Conservation (phyloP, 176 grass and related monocot genomes). For the Eremochloa ophiuroides region DNA sequence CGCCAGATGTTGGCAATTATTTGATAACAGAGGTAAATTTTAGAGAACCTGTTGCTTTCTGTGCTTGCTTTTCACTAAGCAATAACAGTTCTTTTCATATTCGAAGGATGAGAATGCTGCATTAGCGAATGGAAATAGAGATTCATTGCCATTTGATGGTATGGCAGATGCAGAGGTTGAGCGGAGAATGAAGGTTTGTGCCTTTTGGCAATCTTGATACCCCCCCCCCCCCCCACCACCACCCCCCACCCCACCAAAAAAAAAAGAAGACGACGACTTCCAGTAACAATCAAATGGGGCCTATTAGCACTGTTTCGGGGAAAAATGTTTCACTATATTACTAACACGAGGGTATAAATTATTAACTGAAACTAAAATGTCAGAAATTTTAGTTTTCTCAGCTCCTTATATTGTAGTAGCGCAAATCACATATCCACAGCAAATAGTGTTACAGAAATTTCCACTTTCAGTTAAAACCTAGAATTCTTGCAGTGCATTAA, state of each 20-base stretch:
- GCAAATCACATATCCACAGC: background rate
- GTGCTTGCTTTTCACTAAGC: conserved; percentile 10
- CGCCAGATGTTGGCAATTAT: conserved; percentile 91
- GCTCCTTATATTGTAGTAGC: too few relatives aligned
- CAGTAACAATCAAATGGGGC: background rate
- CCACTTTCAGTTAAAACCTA: too few relatives aligned
- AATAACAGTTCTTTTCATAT: conserved; percentile 34
- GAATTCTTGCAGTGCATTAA: too few relatives aligned
- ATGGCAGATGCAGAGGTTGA: conserved; percentile 81
- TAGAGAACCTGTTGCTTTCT: conserved; percentile 15
- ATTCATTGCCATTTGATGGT: conserved; percentile 62
- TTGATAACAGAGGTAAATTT: conserved; percentile 79
- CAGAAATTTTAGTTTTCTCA: too few relatives aligned
- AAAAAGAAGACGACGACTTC: background rate
- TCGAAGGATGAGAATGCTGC: conserved; percentile 64
- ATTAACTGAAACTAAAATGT: background rate
- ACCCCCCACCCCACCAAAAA: too few relatives aligned
- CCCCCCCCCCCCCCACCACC: background rate
- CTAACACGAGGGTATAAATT: background rate
- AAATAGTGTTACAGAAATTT: too few relatives aligned
- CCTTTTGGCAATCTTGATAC: conserved; percentile 14
- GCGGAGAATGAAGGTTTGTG: conserved; percentile 78
- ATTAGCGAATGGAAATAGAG: conserved; percentile 49
- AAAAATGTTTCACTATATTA: background rate
- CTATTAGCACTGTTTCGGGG: background rate